phyloP scores from a whole-genome alignment of 2,329 filamentous ascomycete species.

The Phaeophleospora eucalypticola region DNA sequence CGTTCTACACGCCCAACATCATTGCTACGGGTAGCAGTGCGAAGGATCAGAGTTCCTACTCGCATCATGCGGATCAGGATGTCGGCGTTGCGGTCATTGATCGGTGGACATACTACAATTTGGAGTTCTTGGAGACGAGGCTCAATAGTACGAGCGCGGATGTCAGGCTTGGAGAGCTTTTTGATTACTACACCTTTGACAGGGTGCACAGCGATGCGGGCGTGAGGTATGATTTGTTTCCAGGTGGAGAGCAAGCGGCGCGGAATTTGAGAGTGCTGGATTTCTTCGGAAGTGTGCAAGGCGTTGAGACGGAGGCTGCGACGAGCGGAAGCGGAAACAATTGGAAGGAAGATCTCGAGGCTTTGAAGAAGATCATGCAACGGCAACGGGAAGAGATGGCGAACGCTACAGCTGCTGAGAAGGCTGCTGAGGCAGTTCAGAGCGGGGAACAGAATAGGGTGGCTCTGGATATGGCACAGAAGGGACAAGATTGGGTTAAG shows the following conservation, averaged over 20 bases:
- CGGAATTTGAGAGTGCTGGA: conserved; percentile 82
- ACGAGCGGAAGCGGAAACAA: background rate
- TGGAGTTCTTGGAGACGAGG: conserved; percentile 91
- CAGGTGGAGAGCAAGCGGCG: conserved; percentile 72
- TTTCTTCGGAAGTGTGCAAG: conserved; percentile 98
- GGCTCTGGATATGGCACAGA: conserved; percentile 31
- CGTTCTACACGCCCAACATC: conserved; percentile 97
- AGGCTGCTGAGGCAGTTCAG: conserved; percentile 9
- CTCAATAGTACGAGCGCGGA: conserved; percentile 82
- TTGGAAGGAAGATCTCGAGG: conserved; percentile 11
- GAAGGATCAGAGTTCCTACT: conserved; percentile 94
- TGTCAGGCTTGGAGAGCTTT: conserved; percentile 86
- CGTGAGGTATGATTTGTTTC: conserved; percentile 92
- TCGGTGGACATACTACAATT: conserved; percentile 96
- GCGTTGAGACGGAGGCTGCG: conserved; percentile 69
- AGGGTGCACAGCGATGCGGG: conserved; percentile 94
- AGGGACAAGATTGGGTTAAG: conserved; percentile 38
- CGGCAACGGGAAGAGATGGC: conserved; percentile 35
- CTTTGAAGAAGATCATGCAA: conserved; percentile 47
- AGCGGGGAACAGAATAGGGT: conserved; percentile 4
- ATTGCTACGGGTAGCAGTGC: conserved; percentile 96
- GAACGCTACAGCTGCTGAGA: conserved; percentile 4
- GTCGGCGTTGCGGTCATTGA: conserved; percentile 98
- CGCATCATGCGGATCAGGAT: conserved; percentile 95
- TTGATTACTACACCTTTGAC: conserved; percentile 89